A percentile compares a stretch with the other conserved stretches of the same genome.
Conservation (phyloP, 768 basidiomycete species). For the Leccinum disarticulatum region DNA sequence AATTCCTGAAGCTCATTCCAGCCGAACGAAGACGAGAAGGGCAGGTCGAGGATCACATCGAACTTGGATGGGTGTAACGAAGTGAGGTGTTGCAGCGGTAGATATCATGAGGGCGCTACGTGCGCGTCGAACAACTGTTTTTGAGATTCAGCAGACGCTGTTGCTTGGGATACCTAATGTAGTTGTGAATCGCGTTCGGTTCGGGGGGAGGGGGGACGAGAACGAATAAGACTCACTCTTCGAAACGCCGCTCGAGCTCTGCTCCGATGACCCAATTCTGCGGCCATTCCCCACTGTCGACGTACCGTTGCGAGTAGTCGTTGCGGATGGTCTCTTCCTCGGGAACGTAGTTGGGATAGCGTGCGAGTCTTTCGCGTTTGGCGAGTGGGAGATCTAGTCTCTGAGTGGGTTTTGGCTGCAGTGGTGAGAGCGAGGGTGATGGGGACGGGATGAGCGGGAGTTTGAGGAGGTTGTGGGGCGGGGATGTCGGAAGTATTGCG, state of each 20-base stretch:
- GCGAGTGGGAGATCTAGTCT: constrained; percentile 59
- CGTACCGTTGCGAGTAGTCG: constrained; percentile 90
- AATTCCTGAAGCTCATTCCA: constrained; percentile 85
- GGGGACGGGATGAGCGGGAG: constrained; percentile 58
- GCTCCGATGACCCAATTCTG: constrained; percentile 93
- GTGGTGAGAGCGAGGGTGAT: constrained; percentile 46
- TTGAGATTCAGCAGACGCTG: constrained; percentile 77
- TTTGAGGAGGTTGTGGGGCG: constrained; percentile 53
- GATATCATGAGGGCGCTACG: constrained; percentile 72
- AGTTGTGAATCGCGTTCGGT: not conserved
- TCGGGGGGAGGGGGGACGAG: constrained; percentile 1
- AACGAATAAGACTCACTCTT: constrained; percentile 66
- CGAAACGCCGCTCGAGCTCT: constrained; percentile 83
- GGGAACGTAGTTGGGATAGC: constrained; percentile 81
- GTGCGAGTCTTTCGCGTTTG: constrained; percentile 67
- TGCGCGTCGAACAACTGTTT: constrained; percentile 69
- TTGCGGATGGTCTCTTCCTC: constrained; percentile 97
- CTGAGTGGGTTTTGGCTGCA: constrained; percentile 37
- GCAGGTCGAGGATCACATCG: constrained; percentile 90
- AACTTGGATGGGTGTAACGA: constrained; percentile 70
- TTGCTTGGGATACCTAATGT: constrained; percentile 87
- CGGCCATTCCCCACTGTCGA: constrained; percentile 89
- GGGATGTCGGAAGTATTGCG: constrained; percentile 48
- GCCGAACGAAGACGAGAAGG: constrained; percentile 80
- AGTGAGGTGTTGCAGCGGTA: constrained; percentile 57